Base-by-base conservation (phyloP, 208 protist genomes). In the Zelonia costaricensis region DNA sequence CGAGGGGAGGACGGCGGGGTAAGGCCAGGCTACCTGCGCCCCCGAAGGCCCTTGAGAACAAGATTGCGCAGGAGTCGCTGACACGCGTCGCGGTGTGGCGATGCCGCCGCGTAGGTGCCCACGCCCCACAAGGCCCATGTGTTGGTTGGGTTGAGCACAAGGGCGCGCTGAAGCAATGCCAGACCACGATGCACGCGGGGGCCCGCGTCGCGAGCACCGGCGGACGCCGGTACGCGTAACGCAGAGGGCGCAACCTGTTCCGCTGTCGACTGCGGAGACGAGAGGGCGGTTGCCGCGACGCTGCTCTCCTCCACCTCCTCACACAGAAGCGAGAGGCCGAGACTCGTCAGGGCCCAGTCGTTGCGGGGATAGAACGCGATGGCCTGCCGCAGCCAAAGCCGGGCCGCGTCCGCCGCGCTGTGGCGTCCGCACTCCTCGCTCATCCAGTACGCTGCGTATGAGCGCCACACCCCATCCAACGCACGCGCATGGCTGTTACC, bases 101-200 rank as follows among this genome's bases (percentile, higher is more conserved):
- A 4, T 22, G 70, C 48, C 3, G 39, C 31, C 16, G 61, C 67
- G 38, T 69, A 66, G 13, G 44, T 60, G 30, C 60, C 63, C 8
- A 82, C 16, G 2, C 69, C 69, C 76, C 80, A 86, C 12, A 82
- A 51, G 7, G 76, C 67, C 71, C 76, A 80, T 56, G 63, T 67
- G 48, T 82, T 86, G 10, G 71, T 65, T 12, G 71, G 63, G 62
- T 86, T 82, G 25, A 80, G 22, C 39, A 42, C 38, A 1, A 82
- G 61, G 1, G 76, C 68, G 20, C 68, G 66, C 47, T 82, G 62
- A 31, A 82, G 42, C 20, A 82, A 36, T 3, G 60, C 20, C 33
- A 86, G 36, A 16, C 65, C 75, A 23, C 42, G 57, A 6, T 60
- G 56, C 36, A 30, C 13, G 12, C 15, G 36, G 36, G 9, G 36